A percentile compares a stretch with the other conserved stretches of the same genome.
phyloP scores from a whole-genome alignment of 129 eudicot genomes.

The Tanacetum coccineum region DNA sequence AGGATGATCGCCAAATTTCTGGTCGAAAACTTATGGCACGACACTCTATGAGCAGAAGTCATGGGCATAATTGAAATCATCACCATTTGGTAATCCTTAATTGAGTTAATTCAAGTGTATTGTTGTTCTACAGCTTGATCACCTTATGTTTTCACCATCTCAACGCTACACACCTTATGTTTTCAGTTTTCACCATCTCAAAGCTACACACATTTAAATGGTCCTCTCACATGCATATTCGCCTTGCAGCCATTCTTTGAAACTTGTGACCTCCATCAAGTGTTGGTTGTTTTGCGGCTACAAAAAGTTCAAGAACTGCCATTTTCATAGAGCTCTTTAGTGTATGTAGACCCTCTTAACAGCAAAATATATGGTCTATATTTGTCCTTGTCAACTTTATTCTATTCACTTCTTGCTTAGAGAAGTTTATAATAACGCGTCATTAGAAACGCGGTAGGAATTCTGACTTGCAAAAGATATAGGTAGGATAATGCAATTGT shows the following conservation, averaged over 20 bases:
- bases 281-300: neutral
- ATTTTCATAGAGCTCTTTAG: constrained; percentile 5
- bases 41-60: constrained; percentile 67
- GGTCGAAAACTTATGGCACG: constrained; percentile 62
- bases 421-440: constrained; percentile 19
- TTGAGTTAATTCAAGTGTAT: neutral
- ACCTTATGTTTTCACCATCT: neutral
- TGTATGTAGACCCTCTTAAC: constrained; percentile 8
- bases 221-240: neutral
- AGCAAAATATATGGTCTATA: neutral
- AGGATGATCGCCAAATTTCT: constrained; percentile 70
- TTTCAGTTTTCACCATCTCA: neutral
- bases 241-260: constrained; percentile 22
- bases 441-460: constrained; percentile 6
- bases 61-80: constrained; percentile 61
- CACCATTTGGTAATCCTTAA: neutral
- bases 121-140: constrained; percentile 9
- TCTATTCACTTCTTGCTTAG: constrained; percentile 14
- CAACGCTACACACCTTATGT: neutral
- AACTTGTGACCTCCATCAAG: constrained; percentile 24
- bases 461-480: constrained; percentile 7
- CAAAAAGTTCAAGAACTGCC: constrained; percentile 7
- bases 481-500: constrained; percentile 15
- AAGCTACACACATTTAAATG: neutral
- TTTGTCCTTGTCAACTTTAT: neutral